A percentile compares a stretch with the other conserved stretches of the same genome.
phyloP scores from a whole-genome alignment of 1,139 yeast genomes.

The Blastobotrys aristatus region DNA sequence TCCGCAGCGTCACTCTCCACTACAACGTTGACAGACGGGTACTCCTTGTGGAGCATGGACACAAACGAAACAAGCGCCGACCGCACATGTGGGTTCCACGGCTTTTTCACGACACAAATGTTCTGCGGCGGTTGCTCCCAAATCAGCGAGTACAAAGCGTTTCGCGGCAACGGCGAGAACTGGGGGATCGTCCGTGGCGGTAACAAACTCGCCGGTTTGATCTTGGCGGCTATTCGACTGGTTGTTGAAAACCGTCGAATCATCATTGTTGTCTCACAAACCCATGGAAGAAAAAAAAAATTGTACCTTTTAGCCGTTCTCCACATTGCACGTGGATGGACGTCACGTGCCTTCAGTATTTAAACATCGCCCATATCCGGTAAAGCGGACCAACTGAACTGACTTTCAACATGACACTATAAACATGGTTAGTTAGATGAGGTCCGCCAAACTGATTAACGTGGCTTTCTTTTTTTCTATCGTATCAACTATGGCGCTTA shows the following conservation, averaged over 20 bases:
- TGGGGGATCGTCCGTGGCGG: conserved; percentile 18
- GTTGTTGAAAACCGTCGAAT: conserved; percentile 7
- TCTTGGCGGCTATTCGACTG: conserved; percentile 1
- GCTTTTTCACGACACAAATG: conserved; percentile 76
- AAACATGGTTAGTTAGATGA: too few species aligned
- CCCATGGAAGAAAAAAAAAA: too few species aligned
- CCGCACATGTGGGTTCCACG: conserved; percentile 64
- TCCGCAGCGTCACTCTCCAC: conserved; percentile 73
- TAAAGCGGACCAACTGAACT: too few species aligned
- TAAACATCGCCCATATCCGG: too few species aligned
- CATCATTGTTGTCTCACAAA: conserved; percentile 1
- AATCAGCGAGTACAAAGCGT: conserved; percentile 21
- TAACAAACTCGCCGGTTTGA: conserved; percentile 10
- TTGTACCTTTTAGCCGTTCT: too few species aligned
- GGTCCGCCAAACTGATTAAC: too few species aligned
- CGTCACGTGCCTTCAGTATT: too few species aligned
- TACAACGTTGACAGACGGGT: conserved; percentile 54
- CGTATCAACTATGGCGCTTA: too few species aligned
- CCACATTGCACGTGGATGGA: too few species aligned
- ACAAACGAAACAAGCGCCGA: conserved; percentile 64
- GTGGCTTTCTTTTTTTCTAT: too few species aligned
- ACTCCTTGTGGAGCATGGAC: conserved; percentile 22
- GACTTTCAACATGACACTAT: too few species aligned
- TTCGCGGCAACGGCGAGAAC: conserved; percentile 13
- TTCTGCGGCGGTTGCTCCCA: conserved; percentile 49